Percentiles rank a stretch among this genome's conserved stretches.
phyloP scores from a whole-genome alignment of 1,284 basidiomycete species.

The Heliocybe sulcata region DNA sequence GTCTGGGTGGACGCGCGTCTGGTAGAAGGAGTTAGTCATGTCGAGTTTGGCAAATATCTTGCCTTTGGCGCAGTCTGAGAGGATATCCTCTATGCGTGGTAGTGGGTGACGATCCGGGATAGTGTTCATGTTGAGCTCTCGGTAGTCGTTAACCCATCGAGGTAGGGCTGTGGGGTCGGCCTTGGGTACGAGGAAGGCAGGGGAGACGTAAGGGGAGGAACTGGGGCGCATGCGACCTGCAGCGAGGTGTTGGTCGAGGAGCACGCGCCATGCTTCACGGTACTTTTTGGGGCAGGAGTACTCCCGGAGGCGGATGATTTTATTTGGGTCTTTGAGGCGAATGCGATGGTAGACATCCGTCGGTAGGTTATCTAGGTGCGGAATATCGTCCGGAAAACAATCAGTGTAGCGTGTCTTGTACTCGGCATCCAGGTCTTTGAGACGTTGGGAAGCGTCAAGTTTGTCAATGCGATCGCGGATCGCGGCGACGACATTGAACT shows the following conservation, averaged over 20 bases:
- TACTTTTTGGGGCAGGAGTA: conserved; percentile 21
- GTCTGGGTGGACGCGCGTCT: no score
- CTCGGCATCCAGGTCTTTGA: conserved; percentile 4
- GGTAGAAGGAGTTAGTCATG: no score
- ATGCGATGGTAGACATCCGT: conserved; percentile 18
- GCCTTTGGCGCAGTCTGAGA: conserved; percentile 22
- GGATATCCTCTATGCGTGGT: conserved; percentile 28
- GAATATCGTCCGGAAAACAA: conserved; percentile 11
- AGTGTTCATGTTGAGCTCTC: conserved; percentile 27
- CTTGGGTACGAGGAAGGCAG: conserved; percentile 31
- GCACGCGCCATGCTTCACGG: conserved; percentile 17
- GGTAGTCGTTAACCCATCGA: conserved; percentile 33
- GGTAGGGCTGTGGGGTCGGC: conserved; percentile 23
- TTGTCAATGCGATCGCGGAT: conserved; percentile 11
- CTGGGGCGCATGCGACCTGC: conserved; percentile 24
- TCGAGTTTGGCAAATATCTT: no score
- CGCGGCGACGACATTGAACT: conserved; percentile 3
- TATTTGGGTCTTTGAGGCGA: conserved; percentile 16
- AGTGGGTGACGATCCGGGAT: conserved; percentile 26
- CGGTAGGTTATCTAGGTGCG: conserved; percentile 13
- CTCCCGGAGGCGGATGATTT: conserved; percentile 9
- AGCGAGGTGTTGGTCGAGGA: conserved; percentile 19
- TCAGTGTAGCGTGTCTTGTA: conserved; percentile 12
- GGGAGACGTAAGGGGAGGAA: conserved; percentile 19
- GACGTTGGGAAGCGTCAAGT: conserved; percentile 5